Evolutionary conservation across 2,329 filamentous ascomycete genomes (phyloP), one percentile per base, ranked within the genome.

Genomic region (Phialocephala subalpina): DNA sequence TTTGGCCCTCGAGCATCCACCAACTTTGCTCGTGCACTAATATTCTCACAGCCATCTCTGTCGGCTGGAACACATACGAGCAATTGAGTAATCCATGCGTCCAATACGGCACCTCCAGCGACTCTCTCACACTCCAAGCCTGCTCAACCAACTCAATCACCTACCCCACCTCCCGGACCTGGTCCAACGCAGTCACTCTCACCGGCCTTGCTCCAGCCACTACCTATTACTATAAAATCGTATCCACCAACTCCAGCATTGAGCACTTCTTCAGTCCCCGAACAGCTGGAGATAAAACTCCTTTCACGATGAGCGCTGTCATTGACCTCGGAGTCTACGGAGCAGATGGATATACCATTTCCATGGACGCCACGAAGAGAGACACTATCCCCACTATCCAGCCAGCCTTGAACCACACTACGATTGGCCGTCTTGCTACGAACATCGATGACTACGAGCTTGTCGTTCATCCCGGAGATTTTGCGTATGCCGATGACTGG

Each of bases 161-260:
- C 0, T 87, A 87, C 67, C 73, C 77, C 0, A 83, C 82, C 0
- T 86, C 85, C n/a, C 80, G 84, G 14, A 88, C 85, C 0, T 86
- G 80, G 69, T 81, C 80, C 40, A 84, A 87, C 68, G 77, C 78
- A 0, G 86, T 86, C 0, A 78, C 78, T 1, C 74, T 88, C 38
- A 77, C 78, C 0, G 78, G 73, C 7, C 75, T 89, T 22, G 76
- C 75, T 0, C 81, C 86, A 0, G 84, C 82, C 0, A 87, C 85
- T 1, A 86, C 80, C 0, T 89, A 89, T 75, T 88, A 86, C 78
- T 89, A 89, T 78, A 81, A 86, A 77, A 87, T 88, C 58, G 79
- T 78, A 9, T 87, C 85, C 1, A 82, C 80, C 33, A 88, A 88
- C 75, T 86, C 86, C 0, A 84, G 73, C 3, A 77, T 84, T 9